Evolutionary conservation across 305 asterid species (phyloP).

Genomic region (Fraxinus greggii): DNA sequence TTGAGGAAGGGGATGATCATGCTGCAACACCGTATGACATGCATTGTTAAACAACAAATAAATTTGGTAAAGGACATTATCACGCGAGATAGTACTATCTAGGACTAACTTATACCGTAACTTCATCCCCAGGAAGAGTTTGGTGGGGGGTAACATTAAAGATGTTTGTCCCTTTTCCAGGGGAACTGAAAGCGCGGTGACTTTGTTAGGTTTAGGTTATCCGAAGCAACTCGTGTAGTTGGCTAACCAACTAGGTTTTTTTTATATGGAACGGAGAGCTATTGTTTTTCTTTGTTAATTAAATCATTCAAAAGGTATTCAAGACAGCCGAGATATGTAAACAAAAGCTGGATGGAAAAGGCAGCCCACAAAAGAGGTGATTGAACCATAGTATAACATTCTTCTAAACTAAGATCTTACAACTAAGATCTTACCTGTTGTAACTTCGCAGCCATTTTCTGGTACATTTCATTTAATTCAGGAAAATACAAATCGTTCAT

Average conservation of each 20-base stretch:
- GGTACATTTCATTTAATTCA: slow-evolving; percentile 77
- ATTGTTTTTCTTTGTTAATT: neutral
- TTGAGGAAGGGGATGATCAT: slow-evolving; percentile 74
- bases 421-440: slow-evolving; percentile 61
- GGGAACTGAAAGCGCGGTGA: neutral
- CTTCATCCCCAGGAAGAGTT: slow-evolving; percentile 6
- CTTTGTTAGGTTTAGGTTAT: slow-evolving; percentile 19
- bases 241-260: neutral
- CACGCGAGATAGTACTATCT: neutral
- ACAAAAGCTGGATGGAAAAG: neutral
- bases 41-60: slow-evolving; percentile 7
- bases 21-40: slow-evolving; percentile 52
- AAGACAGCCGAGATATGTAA: neutral
- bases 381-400: slow-evolving; percentile 17
- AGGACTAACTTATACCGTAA: slow-evolving; percentile 7
- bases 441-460: slow-evolving; percentile 68
- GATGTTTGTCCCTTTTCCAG: neutral
- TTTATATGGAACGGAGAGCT: neutral
- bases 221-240: slow-evolving; percentile 6
- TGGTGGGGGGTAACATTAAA: neutral
- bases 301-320: slow-evolving; percentile 1
- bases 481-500: slow-evolving; percentile 67
- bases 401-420: slow-evolving; percentile 37
- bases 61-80: neutral
- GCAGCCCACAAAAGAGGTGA: slow-evolving; percentile 1